Conservation (phyloP, 495 filamentous ascomycete species). For the Xylaria grammica region DNA sequence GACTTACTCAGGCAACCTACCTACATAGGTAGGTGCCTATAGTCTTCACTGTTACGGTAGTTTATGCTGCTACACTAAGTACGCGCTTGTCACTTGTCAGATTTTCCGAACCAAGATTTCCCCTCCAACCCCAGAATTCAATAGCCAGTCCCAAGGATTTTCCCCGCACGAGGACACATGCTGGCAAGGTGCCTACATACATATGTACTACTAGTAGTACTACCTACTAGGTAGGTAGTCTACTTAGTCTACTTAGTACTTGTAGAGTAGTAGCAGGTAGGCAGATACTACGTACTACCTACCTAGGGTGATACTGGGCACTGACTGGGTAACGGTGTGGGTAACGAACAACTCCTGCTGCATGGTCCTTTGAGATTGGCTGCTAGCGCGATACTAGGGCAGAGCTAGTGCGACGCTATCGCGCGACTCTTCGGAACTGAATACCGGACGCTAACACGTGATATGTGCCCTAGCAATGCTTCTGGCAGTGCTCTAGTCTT, state of each 20-base stretch:
- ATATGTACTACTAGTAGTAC: no score
- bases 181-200: constrained; percentile 12
- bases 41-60: no score
- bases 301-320: neutral
- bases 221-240: no score
- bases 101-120: neutral
- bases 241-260: no score
- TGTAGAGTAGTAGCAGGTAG: no score
- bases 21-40: no score
- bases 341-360: constrained; percentile 19
- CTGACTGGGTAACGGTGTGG: neutral
- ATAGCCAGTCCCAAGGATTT: no score
- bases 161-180: constrained; percentile 20
- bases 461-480: neutral
- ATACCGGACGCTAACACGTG: constrained; percentile 28
- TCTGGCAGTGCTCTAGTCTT: constrained; percentile 5
- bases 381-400: no score
- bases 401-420: no score
- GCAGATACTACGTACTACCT: neutral
- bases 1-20: no score
- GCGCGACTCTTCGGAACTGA: constrained; percentile 32
- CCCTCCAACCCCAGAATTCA: constrained; percentile 2
- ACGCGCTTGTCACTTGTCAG: neutral
- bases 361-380: constrained; percentile 23
- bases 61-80: neutral